Evolutionary conservation across 805 yeast genomes (phyloP), one percentile per base, ranked within the genome.

Genomic region (Metschnikowia colocasiae): DNA sequence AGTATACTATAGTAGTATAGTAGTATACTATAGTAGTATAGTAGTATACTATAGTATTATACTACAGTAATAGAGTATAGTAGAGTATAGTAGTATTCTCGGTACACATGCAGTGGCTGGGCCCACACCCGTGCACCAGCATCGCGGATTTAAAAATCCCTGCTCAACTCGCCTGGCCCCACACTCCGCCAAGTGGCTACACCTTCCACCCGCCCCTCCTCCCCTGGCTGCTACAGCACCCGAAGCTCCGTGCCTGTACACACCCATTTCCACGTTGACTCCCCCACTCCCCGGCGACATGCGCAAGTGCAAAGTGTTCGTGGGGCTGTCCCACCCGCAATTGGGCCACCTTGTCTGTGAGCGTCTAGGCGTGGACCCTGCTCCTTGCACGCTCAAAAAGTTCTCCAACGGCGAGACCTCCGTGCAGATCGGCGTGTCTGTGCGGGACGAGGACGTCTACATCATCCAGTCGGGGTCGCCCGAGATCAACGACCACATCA

Each of bases 341-440:
- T 76, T 94, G 58, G 99, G 99, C 33, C 76, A 81, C 52, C 75
- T 88, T 53, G 95, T 94, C 37, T 94, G 99, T 69, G 88, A 87
- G 50, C 77, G 91, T 46, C 73, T 94, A 36, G 98, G 98, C 30
- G 90, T 90, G 36, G 87, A 88, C 60, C 90, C 96, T 9, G 98
- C 97, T 25, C 95, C 96, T 25, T 88, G 95, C 62, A 81, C 94
- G 8, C 74, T 92, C 57, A 85, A 87, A 68, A 91, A 90, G 68
- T 94, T 94, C 69, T 87, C 97, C 53, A 94, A 94, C 63, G 99
- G 99, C 46, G 99, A 94, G 71, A 94, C 99, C 3, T 86, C 95
- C 38, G 97, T 95, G 40, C 96, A 87, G 64, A 87, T 92, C 55
- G 96, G 97, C 39, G 91, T 85, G 26, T 88, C 95, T 29, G 96